Base-by-base conservation (phyloP, 2,329 filamentous ascomycete species). In the Phialemonium atrogriseum region DNA sequence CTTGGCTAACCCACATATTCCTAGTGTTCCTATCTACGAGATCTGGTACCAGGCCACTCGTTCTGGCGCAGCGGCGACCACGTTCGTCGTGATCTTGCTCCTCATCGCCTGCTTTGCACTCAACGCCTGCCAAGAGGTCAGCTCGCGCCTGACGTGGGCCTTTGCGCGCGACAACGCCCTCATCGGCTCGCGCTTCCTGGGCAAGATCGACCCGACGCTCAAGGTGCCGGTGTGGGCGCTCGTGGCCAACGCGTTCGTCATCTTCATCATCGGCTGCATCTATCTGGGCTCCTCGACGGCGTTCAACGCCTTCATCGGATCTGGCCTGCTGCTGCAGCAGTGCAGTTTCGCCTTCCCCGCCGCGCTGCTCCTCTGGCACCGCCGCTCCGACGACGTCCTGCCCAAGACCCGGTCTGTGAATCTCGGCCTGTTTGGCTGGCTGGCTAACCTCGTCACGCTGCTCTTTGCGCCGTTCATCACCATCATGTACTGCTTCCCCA, bases 281-380 rank as follows among this genome's bases (percentile, higher is more conserved):
- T 82, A 81, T 41, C 66, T 84, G 2, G 78, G 72, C n/a, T 75
- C 64, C 37, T 68, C 63, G 1, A 78, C 75, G 0, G 80, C 80
- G 0, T 84, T 84, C 55, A 69, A 72, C 24, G 78, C 78, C 0
- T 72, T 84, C 16, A 70, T 82, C 7, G 74, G 74, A 8, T 55
- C 50, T 18, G 62, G 59, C 35, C 58, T 60, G 18, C 47, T 59
- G 0, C 44, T 58, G 7, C 58, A 52, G 10, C n/a, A n/a, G n/a
- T n/a, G n/a, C n/a, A 57, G 32, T 29, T 43, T 73, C 8, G 77
- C 72, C 0, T 84, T 79, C 48, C 58, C 80, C 3, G 71, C 73
- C 1, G 74, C 76, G n/a, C n/a, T n/a, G n/a, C n/a, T n/a, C n/a
- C n/a, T n/a, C n/a, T n/a, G n/a, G n/a, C n/a, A n/a, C n/a, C n/a